Percentiles rank a stretch among this genome's conserved stretches.
Conservation (phyloP, 345 rosid species). For the Eucalyptus camaldulensis region DNA sequence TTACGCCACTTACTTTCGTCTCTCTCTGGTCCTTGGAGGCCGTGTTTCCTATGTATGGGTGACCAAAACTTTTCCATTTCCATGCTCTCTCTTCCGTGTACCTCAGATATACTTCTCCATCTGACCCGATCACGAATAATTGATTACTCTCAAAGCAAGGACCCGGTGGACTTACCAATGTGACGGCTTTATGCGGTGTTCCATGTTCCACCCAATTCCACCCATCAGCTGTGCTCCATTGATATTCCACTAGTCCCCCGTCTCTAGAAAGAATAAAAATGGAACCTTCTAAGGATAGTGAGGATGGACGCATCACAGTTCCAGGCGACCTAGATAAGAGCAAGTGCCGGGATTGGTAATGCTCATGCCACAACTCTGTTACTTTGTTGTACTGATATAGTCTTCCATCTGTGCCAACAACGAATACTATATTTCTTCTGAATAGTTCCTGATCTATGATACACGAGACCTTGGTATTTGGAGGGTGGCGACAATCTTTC, state of each 20-base stretch:
- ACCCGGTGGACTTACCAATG: constrained; percentile 42
- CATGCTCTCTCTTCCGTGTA: constrained; percentile 38
- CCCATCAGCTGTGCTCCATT: constrained; percentile 53
- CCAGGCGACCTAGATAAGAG: constrained; percentile 33
- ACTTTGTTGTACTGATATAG: constrained; percentile 59
- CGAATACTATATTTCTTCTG: constrained; percentile 39
- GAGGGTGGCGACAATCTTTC: constrained; percentile 55
- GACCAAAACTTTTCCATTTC: constrained; percentile 51
- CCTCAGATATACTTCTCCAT: constrained; percentile 46
- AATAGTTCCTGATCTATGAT: constrained; percentile 54
- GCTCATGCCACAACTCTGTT: constrained; percentile 57
- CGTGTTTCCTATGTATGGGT: constrained; percentile 9
- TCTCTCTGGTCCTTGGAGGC: background rate
- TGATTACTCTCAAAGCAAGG: constrained; percentile 44
- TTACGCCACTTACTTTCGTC: background rate
- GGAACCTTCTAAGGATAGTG: constrained; percentile 35
- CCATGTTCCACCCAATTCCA: constrained; percentile 73
- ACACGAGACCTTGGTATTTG: constrained; percentile 34
- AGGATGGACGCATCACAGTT: constrained; percentile 32
- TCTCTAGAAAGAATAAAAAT: constrained; percentile 54
- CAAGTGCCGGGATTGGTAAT: constrained; percentile 55
- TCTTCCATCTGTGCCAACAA: constrained; percentile 31
- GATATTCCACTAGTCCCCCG: constrained; percentile 53
- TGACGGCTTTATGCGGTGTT: constrained; percentile 37
- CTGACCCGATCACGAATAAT: constrained; percentile 45